phyloP scores from a whole-genome alignment of 1,139 yeast species.

The Yamadazyma membranifaciens region DNA sequence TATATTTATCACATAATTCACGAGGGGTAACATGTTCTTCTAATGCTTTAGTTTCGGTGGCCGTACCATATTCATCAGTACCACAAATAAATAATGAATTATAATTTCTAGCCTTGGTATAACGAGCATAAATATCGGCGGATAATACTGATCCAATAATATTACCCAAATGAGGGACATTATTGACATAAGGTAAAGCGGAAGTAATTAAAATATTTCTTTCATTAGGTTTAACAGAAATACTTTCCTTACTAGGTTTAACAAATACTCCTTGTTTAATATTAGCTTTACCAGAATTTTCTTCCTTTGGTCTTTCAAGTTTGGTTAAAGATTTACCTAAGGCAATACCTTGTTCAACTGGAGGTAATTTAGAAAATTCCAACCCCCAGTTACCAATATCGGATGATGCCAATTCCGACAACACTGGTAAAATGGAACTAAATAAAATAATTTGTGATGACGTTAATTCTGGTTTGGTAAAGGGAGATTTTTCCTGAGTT shows the following conservation, averaged over 20 bases:
- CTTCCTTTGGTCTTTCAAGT: slow-evolving; percentile 45
- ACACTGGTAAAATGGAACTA: slow-evolving; percentile 40
- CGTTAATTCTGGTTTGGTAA: slow-evolving; percentile 20
- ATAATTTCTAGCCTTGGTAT: slow-evolving; percentile 83
- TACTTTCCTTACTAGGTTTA: slow-evolving; percentile 30
- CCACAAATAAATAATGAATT: slow-evolving; percentile 89
- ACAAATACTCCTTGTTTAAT: slow-evolving; percentile 43
- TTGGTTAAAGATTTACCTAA: slow-evolving; percentile 39
- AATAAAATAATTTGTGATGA: slow-evolving; percentile 49
- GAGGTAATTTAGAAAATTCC: slow-evolving; percentile 34
- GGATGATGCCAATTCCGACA: slow-evolving; percentile 16
- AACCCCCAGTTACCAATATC: slow-evolving; percentile 38
- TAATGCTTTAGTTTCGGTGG: slow-evolving; percentile 96
- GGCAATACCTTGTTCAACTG: slow-evolving; percentile 38
- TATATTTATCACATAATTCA: slow-evolving; percentile 87
- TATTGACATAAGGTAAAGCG: slow-evolving; percentile 95
- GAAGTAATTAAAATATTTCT: slow-evolving; percentile 88
- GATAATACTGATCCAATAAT: slow-evolving; percentile 91
- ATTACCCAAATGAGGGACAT: slow-evolving; percentile 97
- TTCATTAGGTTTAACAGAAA: slow-evolving; percentile 63
- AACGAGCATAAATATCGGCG: slow-evolving; percentile 93
- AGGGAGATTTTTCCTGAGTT: slow-evolving; percentile 13
- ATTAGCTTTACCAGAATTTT: slow-evolving; percentile 57
- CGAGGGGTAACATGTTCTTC: slow-evolving; percentile 89
- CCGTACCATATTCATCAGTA: slow-evolving; percentile 99